These are phyloP conservation scores for Vaccinium darrowii DNA, from an alignment of 148 eudicot genomes.

Conservation along the genomic window DNA sequence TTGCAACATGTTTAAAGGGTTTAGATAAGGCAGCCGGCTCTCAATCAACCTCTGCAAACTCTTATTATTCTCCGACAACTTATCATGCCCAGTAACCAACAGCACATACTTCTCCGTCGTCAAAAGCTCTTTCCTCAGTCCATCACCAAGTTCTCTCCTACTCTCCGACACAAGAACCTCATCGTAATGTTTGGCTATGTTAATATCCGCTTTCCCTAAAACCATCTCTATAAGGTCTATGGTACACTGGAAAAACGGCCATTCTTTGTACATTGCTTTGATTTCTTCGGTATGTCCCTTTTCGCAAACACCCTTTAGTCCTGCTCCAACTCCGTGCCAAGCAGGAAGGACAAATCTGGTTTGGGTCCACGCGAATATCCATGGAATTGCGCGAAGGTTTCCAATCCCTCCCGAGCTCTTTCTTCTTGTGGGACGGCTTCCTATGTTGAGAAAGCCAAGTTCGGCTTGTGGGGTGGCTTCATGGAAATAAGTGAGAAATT, in stretches of 20 bases:
- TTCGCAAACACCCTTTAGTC: conserved; percentile 66
- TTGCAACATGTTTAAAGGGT: conserved; percentile 86
- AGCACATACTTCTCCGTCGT: conserved; percentile 59
- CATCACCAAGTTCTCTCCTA: conserved; percentile 53
- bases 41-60: conserved; percentile 72
- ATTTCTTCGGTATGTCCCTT: conserved; percentile 71
- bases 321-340: conserved; percentile 93
- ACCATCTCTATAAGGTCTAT: conserved; percentile 92
- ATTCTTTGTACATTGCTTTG: conserved; percentile 72
- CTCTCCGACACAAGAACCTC: conserved; percentile 66
- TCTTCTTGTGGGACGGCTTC: conserved; percentile 79
- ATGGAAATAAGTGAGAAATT: conserved; percentile 81
- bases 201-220: conserved; percentile 69
- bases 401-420: conserved; percentile 64
- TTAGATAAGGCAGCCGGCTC: conserved; percentile 73
- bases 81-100: conserved; percentile 71
- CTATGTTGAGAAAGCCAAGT: conserved; percentile 82
- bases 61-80: conserved; percentile 57
- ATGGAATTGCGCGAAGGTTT: conserved; percentile 84
- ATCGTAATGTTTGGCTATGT: conserved; percentile 75
- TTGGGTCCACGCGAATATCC: conserved; percentile 95
- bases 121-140: conserved; percentile 60
- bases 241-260: conserved; percentile 88
- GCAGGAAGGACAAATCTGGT: conserved; percentile 87
- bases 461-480: conserved; percentile 94